Conservation (phyloP, 805 yeast genomes). For the Hyphopichia homilentoma region DNA sequence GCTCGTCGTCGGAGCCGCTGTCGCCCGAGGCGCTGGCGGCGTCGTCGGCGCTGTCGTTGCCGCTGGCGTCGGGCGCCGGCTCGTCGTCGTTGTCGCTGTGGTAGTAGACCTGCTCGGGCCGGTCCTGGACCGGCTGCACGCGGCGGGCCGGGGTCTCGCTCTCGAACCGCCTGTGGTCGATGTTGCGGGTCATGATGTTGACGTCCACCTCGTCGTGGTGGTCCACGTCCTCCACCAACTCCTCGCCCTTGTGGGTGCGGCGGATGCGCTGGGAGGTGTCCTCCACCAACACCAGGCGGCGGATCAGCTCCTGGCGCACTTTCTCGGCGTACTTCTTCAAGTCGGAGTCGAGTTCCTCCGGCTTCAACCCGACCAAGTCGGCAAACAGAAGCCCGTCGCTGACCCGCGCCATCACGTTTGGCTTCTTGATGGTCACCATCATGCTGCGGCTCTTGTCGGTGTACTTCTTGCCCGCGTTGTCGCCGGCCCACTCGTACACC, state of each 20-base stretch:
- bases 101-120: constrained; percentile 12
- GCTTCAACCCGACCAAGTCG: constrained; percentile 60
- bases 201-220: constrained; percentile 25
- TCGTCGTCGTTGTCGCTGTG: constrained; percentile 28
- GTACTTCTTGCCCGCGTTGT: constrained; percentile 41
- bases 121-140: constrained; percentile 7
- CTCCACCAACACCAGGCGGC: constrained; percentile 61
- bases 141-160: constrained; percentile 8
- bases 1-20: constrained; percentile 24
- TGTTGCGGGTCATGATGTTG: constrained; percentile 25
- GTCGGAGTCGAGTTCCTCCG: constrained; percentile 80
- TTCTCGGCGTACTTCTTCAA: constrained; percentile 65
- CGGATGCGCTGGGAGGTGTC: constrained; percentile 55
- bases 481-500: constrained; percentile 34
- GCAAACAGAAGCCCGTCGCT: constrained; percentile 50
- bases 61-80: constrained; percentile 9
- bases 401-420: constrained; percentile 53
- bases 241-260: constrained; percentile 87
- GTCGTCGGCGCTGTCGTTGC: constrained; percentile 8
- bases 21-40: constrained; percentile 5
- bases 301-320: constrained; percentile 64
- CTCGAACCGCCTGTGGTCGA: constrained; percentile 35
- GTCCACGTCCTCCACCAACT: constrained; percentile 51
- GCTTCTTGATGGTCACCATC: constrained; percentile 60
- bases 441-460: constrained; percentile 66